Evolutionary conservation across 2,329 filamentous ascomycete species (phyloP), one percentile per base, ranked within the genome.

Genomic region (Claviceps pazoutovae): DNA sequence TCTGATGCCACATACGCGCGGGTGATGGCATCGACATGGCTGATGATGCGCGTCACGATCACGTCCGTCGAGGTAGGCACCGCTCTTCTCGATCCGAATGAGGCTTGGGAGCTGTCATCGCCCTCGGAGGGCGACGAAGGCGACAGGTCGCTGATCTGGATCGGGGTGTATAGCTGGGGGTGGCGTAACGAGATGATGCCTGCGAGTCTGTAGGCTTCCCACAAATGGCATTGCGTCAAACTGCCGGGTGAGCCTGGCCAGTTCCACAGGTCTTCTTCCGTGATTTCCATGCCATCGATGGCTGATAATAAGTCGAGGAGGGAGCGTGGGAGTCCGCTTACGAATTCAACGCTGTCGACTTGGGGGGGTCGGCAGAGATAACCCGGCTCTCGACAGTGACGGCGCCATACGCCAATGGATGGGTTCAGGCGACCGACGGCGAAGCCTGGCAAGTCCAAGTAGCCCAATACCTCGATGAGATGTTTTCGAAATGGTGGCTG

Each of bases 341-440:
- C 49, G 16, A 45, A 50, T 5, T 50, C 49, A 1, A 50, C 42
- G 21, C 49, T 50, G 42, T 50, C 49, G 30, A 50, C 7, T 36
- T 45, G 49, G 3, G 42, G 49, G 4, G 49, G 49, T 9, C 49
- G 49, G 6, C 49, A 50, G 19, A 45, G 30, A 7, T 50, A 50
- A 16, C 49, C 49, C 16, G 42, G 49, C 49, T 50, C 49, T 14
- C 49, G 49, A 39, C 49, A 50, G 49, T 46, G 42, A 19, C 43
- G 19, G 19, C 49, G 49, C 49, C 49, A 50, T 17, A 46, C 34
- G 3, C 49, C 49, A 39, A 50, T 45, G 16, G 49, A 38, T 13
- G 42, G 42, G 3, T 50, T 50, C 49, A 19, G 41, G 8, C 49
- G 49, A 2, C 49, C 49, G 19, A 50, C 42, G 13, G 42, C 49